phyloP scores from a whole-genome alignment of 1,139 yeast species.

The Kodamaea alishanica region DNA sequence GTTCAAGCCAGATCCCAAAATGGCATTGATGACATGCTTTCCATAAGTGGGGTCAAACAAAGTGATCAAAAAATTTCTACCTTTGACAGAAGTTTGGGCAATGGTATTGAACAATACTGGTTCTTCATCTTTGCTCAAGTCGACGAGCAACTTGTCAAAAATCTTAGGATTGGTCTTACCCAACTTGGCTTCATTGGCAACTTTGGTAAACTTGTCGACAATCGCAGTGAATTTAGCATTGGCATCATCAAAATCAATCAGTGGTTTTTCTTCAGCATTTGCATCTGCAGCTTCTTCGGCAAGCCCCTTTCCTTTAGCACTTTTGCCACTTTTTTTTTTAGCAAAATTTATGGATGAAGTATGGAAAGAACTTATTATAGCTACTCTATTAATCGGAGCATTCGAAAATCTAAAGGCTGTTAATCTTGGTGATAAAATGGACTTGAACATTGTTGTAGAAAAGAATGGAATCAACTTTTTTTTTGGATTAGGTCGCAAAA shows the following conservation, averaged over 20 bases:
- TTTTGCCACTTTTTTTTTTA: constrained; percentile 16
- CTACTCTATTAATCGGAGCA: too few relatives aligned
- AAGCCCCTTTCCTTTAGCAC: constrained; percentile 12
- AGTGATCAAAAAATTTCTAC: constrained; percentile 63
- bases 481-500: background rate
- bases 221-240: constrained; percentile 47
- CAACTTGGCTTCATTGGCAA: constrained; percentile 57
- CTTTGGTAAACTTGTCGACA: constrained; percentile 51
- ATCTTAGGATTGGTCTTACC: constrained; percentile 66
- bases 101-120: constrained; percentile 49
- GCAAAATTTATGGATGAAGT: constrained; percentile 5
- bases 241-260: constrained; percentile 38
- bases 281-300: constrained; percentile 16
- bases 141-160: constrained; percentile 58
- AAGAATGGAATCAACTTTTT: background rate
- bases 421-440: background rate
- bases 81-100: constrained; percentile 73
- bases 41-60: constrained; percentile 78
- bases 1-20: constrained; percentile 65
- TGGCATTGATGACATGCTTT: constrained; percentile 65
- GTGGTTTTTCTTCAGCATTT: constrained; percentile 18
- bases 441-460: constrained; percentile 1
- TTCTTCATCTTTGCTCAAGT: constrained; percentile 44
- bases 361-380: constrained; percentile 1
- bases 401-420: background rate